These are phyloP conservation scores for Kuraishia piskuri DNA, from an alignment of 805 yeast species.

Conservation along the genomic window DNA sequence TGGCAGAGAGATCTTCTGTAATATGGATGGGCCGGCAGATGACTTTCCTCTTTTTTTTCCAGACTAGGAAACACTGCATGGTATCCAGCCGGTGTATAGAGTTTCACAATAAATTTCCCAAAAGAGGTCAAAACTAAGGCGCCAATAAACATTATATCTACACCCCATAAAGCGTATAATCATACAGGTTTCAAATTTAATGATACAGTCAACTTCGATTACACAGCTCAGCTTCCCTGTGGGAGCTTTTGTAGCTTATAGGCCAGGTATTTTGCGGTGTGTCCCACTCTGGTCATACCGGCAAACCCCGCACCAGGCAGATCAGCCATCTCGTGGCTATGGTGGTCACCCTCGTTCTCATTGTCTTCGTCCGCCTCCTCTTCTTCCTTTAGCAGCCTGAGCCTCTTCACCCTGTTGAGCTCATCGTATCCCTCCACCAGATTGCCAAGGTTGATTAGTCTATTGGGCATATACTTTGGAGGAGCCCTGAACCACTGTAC, in stretches of 20 bases:
- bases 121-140: too few relatives aligned
- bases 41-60: too few relatives aligned
- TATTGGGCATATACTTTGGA: slow-evolving; percentile 37
- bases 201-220: too few relatives aligned
- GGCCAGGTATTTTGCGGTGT: slow-evolving; percentile 66
- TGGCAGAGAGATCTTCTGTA: too few relatives aligned
- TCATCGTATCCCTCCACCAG: slow-evolving; percentile 2
- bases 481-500: slow-evolving; percentile 57
- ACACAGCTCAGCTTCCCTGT: background rate
- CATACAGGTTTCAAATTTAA: too few relatives aligned
- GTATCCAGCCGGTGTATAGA: too few relatives aligned
- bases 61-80: too few relatives aligned
- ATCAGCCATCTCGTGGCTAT: slow-evolving; percentile 6
- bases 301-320: slow-evolving; percentile 17
- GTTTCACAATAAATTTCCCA: too few relatives aligned
- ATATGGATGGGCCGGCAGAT: too few relatives aligned
- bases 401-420: background rate
- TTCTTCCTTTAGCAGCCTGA: background rate
- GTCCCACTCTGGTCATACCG: slow-evolving; percentile 43
- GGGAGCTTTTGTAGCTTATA: slow-evolving; percentile 28
- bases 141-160: too few relatives aligned
- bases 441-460: slow-evolving; percentile 20
- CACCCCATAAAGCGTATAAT: too few relatives aligned
- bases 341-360: slow-evolving; percentile 4
- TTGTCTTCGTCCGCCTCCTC: slow-evolving; percentile 8